phyloP scores from a whole-genome alignment of 495 filamentous ascomycete species.

The Pseudomonodictys pantanalensis region DNA sequence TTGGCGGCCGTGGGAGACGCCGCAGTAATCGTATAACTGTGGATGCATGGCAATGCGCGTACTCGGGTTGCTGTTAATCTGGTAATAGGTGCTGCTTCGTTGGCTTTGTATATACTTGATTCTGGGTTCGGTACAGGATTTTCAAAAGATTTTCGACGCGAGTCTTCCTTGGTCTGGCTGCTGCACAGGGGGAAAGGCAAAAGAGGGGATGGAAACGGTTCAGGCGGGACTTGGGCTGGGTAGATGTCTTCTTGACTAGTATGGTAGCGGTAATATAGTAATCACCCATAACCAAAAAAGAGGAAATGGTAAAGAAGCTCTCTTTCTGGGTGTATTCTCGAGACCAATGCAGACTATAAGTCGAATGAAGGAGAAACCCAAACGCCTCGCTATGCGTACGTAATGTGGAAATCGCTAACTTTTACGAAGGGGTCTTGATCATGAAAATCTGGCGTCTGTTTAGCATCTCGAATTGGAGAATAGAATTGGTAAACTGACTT shows the following conservation, averaged over 20 bases:
- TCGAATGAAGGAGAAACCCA: background rate
- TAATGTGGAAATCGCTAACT: background rate
- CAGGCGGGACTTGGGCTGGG: background rate
- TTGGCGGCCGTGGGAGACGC: slow-evolving; percentile 58
- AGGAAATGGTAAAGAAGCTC: no score
- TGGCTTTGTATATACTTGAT: background rate
- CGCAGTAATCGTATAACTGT: background rate
- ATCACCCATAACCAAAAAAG: no score
- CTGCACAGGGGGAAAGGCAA: background rate
- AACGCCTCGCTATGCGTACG: slow-evolving; percentile 25
- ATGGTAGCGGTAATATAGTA: no score
- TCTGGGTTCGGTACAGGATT: background rate
- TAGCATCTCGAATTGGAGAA: background rate
- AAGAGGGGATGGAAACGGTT: background rate
- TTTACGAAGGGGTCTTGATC: slow-evolving; percentile 17
- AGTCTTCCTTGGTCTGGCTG: background rate
- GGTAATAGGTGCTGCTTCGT: background rate
- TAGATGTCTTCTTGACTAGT: no score
- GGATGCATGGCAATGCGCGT: background rate
- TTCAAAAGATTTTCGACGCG: background rate
- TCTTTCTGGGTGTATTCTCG: no score
- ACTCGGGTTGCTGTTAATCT: no score
- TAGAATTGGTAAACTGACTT: slow-evolving; percentile 49
- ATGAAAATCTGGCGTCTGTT: slow-evolving; percentile 24
- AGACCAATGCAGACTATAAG: no score